Evolutionary conservation across 352 stramenopile species (phyloP).

Genomic region (Thraustochytrium sp.): DNA sequence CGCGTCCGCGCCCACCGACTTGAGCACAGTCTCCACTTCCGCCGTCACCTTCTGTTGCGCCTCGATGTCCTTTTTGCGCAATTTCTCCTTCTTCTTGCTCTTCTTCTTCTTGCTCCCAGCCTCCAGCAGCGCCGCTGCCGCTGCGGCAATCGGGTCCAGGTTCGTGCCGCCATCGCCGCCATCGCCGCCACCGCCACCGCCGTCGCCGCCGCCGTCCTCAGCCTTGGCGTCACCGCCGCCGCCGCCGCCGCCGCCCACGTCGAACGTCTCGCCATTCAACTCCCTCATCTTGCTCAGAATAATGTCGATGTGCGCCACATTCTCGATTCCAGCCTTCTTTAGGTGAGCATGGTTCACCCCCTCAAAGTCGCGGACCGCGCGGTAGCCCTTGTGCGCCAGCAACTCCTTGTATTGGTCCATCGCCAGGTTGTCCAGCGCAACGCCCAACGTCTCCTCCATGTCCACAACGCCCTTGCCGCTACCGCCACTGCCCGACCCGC

Average conservation of each 20-base stretch:
- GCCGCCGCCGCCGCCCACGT: neutral
- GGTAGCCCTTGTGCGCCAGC: neutral
- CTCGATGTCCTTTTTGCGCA: neutral
- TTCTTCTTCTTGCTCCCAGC: neutral
- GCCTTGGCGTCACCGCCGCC: no score
- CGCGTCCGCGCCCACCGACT: neutral
- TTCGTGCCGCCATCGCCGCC: no score
- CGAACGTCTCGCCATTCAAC: neutral
- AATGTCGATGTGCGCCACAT: constrained; percentile 15
- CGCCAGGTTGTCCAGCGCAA: neutral
- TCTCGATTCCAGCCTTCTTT: constrained; percentile 1
- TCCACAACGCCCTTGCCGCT: neutral
- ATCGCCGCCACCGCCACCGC: no score
- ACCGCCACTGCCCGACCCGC: neutral
- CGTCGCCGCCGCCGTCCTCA: no score
- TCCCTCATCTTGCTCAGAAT: constrained; percentile 35
- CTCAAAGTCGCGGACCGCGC: constrained; percentile 22
- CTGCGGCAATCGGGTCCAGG: no score
- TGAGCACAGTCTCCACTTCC: neutral
- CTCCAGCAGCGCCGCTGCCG: neutral
- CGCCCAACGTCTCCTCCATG: neutral
- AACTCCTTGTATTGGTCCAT: constrained; percentile 11
- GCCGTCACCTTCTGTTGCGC: neutral
- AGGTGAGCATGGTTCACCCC: constrained; percentile 5
- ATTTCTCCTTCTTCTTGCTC: neutral